Conservation (phyloP, 768 basidiomycete species). For the Clathrus columnatus region DNA sequence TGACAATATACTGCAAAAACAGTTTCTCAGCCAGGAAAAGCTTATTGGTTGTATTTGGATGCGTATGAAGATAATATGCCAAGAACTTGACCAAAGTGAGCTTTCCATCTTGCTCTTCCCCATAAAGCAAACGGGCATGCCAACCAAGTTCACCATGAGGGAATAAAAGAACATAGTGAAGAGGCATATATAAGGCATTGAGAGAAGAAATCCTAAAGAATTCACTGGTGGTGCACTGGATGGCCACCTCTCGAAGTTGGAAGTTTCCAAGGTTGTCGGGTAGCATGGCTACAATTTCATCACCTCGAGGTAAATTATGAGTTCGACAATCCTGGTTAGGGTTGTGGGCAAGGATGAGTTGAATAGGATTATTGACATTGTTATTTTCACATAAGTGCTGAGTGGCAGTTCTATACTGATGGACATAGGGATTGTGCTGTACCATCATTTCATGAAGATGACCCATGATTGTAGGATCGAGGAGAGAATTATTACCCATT, state of each 20-base stretch:
- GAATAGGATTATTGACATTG: background rate
- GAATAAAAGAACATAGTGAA: constrained; percentile 40
- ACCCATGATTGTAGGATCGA: background rate
- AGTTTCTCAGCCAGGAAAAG: constrained; percentile 31
- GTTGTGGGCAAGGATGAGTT: background rate
- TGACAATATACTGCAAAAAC: constrained; percentile 37
- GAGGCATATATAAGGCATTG: constrained; percentile 28
- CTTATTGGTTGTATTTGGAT: constrained; percentile 16
- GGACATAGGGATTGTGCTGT: background rate
- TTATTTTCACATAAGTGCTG: background rate
- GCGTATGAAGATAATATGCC: constrained; percentile 25
- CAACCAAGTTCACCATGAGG: constrained; percentile 32
- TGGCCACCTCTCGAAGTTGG: constrained; percentile 27
- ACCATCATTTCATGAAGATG: background rate
- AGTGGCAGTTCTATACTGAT: background rate
- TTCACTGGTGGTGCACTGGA: constrained; percentile 18
- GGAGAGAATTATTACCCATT: background rate
- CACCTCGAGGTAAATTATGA: constrained; percentile 37
- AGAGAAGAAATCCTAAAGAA: constrained; percentile 27
- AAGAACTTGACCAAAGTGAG: background rate
- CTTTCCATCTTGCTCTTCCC: background rate
- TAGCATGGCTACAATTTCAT: constrained; percentile 36
- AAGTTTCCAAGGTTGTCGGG: constrained; percentile 22
- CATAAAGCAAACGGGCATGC: constrained; percentile 20
- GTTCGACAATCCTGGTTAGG: constrained; percentile 21